These are phyloP conservation scores for Pythium aristosporum DNA, from an alignment of 352 stramenopile genomes.

Conservation along the genomic window DNA sequence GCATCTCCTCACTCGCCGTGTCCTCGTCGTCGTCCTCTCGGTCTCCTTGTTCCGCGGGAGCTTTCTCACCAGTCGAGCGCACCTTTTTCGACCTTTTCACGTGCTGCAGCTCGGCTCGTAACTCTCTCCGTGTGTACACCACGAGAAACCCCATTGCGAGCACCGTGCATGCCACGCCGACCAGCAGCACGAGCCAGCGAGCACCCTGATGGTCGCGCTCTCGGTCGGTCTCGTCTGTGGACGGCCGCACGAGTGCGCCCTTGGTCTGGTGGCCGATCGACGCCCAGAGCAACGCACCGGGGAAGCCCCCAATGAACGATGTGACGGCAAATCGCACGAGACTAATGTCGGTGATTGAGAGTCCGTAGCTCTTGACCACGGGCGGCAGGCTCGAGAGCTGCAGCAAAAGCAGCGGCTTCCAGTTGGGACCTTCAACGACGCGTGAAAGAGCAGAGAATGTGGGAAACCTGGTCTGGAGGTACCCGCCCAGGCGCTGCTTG, in stretches of 20 bases:
- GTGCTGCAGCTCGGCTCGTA: conserved; percentile 19
- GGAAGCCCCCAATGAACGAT: conserved; percentile 50
- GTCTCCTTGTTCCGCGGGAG: not conserved
- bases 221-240: conserved; percentile 1
- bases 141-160: conserved; percentile 29
- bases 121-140: conserved; percentile 29
- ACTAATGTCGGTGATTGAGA: conserved; percentile 64
- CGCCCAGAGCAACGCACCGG: conserved; percentile 59
- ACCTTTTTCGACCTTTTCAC: conserved; percentile 7
- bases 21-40: conserved; percentile 13
- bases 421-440: conserved; percentile 60
- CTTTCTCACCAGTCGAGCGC: not conserved
- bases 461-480: conserved; percentile 62
- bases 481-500: conserved; percentile 43
- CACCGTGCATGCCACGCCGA: conserved; percentile 25
- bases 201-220: conserved; percentile 1
- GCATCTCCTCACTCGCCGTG: conserved; percentile 9
- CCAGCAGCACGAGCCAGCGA: conserved; percentile 25
- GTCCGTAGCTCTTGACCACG: conserved; percentile 71
- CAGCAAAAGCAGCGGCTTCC: conserved; percentile 70
- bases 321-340: conserved; percentile 54
- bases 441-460: conserved; percentile 44
- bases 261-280: conserved; percentile 65
- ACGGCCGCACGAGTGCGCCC: conserved; percentile 31
- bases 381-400: conserved; percentile 75